Base-by-base conservation (phyloP, 352 stramenopile genomes). In the Elongisporangium prolatum region DNA sequence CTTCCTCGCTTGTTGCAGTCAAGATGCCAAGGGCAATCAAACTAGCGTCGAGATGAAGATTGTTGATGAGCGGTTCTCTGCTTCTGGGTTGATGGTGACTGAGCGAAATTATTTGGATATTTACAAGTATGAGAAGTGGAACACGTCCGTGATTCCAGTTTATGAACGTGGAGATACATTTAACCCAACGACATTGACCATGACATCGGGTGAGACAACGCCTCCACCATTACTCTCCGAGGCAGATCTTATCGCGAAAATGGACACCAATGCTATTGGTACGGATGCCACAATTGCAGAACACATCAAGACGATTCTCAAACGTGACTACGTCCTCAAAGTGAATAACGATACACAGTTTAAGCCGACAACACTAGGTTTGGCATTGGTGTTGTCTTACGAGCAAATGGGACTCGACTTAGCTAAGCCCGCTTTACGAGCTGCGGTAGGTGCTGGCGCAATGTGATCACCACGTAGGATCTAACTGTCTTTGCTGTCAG, bases 281-380 rank as follows among this genome's bases (percentile, higher is more conserved):
- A 98, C 93, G 44, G 94, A 98, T 58, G 94, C 94, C 10, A 98
- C 95, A 11, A 98, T 98, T 63, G 96, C 96, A 0, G 88, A 98
- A 70, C 97, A 99, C 62, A 99, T 99, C 66, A 96, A 98, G 58
- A 99, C 97, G 4, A 99, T 99, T 72, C 86, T 98, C 48, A 96
- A 98, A 61, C 84, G 98, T 44, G 87, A 98, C 52, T 99, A 99
- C 72, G 96, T 91, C 4, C 77, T 89, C 60, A 99, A 99, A 57
- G 84, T 96, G 28, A 97, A 98, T 64, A 89, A 77, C 53, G 78
- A 96, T 51, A 94, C 93, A 57, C 77, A 96, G 58, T 99, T 99
- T 66, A 76, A 91, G 55, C 96, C 97, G 1, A 99, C 96, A 22
- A 84, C 80, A 10, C 72, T 96, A 14, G 89, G 89, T 0, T 57